Base-by-base conservation (phyloP, 2,329 filamentous ascomycete genomes). In the Botryosphaeria dothidea region DNA sequence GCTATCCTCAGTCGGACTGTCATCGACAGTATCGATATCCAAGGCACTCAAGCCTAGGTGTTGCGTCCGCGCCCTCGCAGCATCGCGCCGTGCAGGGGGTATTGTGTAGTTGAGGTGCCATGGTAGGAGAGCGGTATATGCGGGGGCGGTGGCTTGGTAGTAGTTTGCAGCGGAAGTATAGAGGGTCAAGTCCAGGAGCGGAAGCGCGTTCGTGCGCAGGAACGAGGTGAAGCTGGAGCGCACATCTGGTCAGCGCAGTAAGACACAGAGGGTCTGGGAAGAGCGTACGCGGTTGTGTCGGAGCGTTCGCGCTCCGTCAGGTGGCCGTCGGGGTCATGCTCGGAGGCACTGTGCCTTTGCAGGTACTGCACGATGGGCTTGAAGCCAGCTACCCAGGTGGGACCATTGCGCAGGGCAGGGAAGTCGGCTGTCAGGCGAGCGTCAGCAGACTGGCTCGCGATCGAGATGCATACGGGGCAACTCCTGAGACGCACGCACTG, bases 81-180 rank as follows among this genome's bases (percentile, higher is more conserved):
- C 83, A 11, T 88, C 82, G 57, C 93, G 90, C 62, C 92, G 82
- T 64, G 86, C 82, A 0, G 91, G 88, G 2, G 93, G 93, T 4
- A 96, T 83, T 46, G 91, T 90, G 86, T 95, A 99, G 71, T 93
- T 93, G 67, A 93, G 84, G 19, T 95, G 93, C 83, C 95, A 96
- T 45, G 90, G 87, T 43, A 98, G 86, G 65, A 97, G 85, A 5
- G 83, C 81, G 69, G 89, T 92, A 79, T 93, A 97, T 41, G 92
- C 90, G 2, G 92, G 91, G 17, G 92, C 88, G 3, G 93, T 97
- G 56, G 85, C 81, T 48, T 84, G 82, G 64, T 88, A 84, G 85
- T 95, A 99, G 81, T 98, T 97, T 68, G 92, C 88, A 65, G 90
- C 92, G 34, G 93, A 95, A 68, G 95, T 90, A 77, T 96, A 98